Conservation (phyloP, 257 asterid genomes). For the Orobanche coerulescens region DNA sequence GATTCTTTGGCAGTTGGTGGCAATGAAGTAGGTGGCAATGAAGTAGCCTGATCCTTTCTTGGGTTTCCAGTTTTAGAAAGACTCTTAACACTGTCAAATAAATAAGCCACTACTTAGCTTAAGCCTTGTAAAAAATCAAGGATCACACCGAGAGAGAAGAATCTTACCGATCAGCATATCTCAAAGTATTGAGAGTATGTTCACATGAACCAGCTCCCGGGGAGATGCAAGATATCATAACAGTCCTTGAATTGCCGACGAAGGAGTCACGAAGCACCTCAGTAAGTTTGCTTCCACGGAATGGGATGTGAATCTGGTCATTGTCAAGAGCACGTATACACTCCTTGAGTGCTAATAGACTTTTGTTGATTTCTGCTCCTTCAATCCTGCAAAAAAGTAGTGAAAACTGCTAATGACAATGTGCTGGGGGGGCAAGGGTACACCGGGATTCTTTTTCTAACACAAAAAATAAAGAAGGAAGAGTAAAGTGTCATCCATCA, state of each 20-base stretch:
- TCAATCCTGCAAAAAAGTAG: conserved; percentile 56
- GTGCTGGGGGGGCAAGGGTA: background rate
- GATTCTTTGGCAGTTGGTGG: conserved; percentile 51
- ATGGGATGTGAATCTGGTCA: conserved; percentile 95
- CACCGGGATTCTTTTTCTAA: no score
- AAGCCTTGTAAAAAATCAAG: background rate
- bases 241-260: conserved; percentile 93
- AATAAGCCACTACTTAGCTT: background rate
- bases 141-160: background rate
- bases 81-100: conserved; percentile 71
- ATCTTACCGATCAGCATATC: conserved; percentile 86
- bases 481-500: background rate
- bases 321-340: conserved; percentile 97
- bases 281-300: conserved; percentile 95
- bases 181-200: conserved; percentile 91
- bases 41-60: conserved; percentile 61
- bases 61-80: conserved; percentile 81
- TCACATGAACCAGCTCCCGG: conserved; percentile 96
- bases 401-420: conserved; percentile 7
- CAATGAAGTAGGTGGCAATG: conserved; percentile 42
- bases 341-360: conserved; percentile 89
- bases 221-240: conserved; percentile 96
- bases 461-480: background rate
- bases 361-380: conserved; percentile 99
- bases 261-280: conserved; percentile 98